Base-by-base conservation (phyloP, 2,329 filamentous ascomycete genomes). In the Fusarium bulbicola region DNA sequence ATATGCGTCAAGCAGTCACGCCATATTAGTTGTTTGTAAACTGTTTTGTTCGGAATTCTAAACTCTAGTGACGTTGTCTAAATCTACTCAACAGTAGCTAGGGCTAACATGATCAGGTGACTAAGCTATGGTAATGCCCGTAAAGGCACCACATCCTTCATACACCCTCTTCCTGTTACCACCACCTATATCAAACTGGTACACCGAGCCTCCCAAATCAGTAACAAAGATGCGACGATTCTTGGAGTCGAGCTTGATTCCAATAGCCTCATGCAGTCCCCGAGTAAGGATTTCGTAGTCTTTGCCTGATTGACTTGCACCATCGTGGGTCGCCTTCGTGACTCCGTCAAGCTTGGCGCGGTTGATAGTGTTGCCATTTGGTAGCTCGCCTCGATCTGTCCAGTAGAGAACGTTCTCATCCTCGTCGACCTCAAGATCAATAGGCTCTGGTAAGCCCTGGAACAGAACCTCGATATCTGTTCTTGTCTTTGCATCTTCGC, bases 381-480 rank as follows among this genome's bases (percentile, higher is more conserved):
- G 64, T 0, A 66, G 1, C 3, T 66, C 64, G 7, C 64, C 64
- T 0, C 64, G n/a, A 1, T 66, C 64, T 1, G 64, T 66, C 64
- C 64, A 66, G 28, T 66, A 66, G 1, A 66, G 45, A 1, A 40
- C 14, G 0, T 52, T 26, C 3, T 34, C 16, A 2, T 14, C 4
- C 10, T 66, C 45, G 0, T 59, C 50, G 1, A 66, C 3, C 7
- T 59, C 61, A 1, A 66, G 6, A 3, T 66, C 64, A 6, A 66
- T 66, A 9, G 64, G 61, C 0, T 66, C 64, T 0, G 64, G 64
- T 0, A 66, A 28, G 3, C 34, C n/a, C 5, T 45, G 52, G 7
- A 66, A 66, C 1, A 66, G 20, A 2, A 45, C 5, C 21, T 66
- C 61, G 11, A 59, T 59, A 30, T 66, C 64, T 7, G 52, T 66